These are phyloP conservation scores for Emmonsiellopsis sp. DNA, from an alignment of 2,329 filamentous ascomycete genomes.

Conservation along the genomic window DNA sequence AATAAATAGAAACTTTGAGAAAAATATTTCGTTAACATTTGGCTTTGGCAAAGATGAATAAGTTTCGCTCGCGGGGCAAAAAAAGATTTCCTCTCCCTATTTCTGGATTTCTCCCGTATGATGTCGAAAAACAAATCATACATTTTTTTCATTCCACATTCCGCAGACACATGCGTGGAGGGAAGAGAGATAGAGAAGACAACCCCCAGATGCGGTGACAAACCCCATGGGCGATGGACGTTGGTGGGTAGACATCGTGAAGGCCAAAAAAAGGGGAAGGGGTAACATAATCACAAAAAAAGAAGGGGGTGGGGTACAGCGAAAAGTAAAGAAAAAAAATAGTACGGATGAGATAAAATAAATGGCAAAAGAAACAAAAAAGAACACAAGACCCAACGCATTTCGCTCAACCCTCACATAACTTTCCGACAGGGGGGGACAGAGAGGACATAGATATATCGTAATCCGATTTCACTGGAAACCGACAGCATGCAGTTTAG, in stretches of 20 bases:
- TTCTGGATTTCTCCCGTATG: too few species aligned
- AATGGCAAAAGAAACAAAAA: neutral
- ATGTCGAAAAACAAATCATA: too few species aligned
- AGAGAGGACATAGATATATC: slow-evolving; percentile 6
- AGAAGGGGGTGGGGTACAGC: neutral
- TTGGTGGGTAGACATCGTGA: neutral
- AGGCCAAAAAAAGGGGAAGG: neutral
- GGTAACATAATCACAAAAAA: neutral
- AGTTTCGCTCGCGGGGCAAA: too few species aligned
- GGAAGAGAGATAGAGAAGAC: too few species aligned
- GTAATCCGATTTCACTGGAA: slow-evolving; percentile 12
- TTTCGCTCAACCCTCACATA: slow-evolving; percentile 4
- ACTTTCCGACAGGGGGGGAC: slow-evolving; percentile 4
- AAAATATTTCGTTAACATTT: too few species aligned
- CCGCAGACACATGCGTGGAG: too few species aligned
- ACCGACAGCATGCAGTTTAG: neutral
- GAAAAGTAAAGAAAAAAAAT: neutral
- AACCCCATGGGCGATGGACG: too few species aligned
- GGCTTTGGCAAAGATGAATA: too few species aligned
- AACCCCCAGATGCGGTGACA: too few species aligned
- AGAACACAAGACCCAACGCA: neutral
- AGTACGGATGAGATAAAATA: slow-evolving; percentile 1
- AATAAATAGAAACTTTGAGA: too few species aligned
- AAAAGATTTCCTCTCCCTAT: too few species aligned
- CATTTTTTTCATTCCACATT: too few species aligned